Evolutionary conservation across 2,329 filamentous ascomycete species (phyloP).

Genomic region (Alternaria panax): DNA sequence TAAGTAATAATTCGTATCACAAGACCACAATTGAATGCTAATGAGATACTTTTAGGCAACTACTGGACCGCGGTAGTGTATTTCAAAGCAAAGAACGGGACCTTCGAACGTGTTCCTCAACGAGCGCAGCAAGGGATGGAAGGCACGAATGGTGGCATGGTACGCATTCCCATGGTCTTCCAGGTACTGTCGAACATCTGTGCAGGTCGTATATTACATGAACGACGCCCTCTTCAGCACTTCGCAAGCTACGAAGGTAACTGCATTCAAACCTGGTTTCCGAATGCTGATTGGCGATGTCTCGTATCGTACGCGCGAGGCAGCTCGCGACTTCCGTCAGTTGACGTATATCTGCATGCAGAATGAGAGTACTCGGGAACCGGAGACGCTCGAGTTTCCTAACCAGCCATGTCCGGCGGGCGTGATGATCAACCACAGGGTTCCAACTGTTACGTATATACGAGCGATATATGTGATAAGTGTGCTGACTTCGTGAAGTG

Average conservation of each 20-base stretch:
- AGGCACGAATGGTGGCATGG: conserved; percentile 51
- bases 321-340: conserved; percentile 34
- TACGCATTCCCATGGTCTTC: not conserved
- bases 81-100: conserved; percentile 38
- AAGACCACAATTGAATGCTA: too few species aligned
- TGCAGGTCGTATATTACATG: conserved; percentile 57
- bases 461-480: not conserved
- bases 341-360: conserved; percentile 41
- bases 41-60: conserved; percentile 29
- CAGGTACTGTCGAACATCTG: not conserved
- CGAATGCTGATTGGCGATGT: conserved; percentile 56
- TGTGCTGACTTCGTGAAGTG: conserved; percentile 10
- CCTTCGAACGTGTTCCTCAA: conserved; percentile 55
- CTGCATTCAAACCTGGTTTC: conserved; percentile 54
- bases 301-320: conserved; percentile 27
- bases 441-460: conserved; percentile 23
- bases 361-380: conserved; percentile 35
- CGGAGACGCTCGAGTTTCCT: conserved; percentile 35
- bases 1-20: too few species aligned
- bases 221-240: conserved; percentile 47
- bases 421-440: conserved; percentile 40
- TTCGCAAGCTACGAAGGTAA: conserved; percentile 47
- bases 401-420: conserved; percentile 33
- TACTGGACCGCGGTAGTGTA: conserved; percentile 46
- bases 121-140: conserved; percentile 53